These are phyloP conservation scores for Lojkania enalia DNA, from an alignment of 2,329 filamentous ascomycete genomes.

Conservation along the genomic window DNA sequence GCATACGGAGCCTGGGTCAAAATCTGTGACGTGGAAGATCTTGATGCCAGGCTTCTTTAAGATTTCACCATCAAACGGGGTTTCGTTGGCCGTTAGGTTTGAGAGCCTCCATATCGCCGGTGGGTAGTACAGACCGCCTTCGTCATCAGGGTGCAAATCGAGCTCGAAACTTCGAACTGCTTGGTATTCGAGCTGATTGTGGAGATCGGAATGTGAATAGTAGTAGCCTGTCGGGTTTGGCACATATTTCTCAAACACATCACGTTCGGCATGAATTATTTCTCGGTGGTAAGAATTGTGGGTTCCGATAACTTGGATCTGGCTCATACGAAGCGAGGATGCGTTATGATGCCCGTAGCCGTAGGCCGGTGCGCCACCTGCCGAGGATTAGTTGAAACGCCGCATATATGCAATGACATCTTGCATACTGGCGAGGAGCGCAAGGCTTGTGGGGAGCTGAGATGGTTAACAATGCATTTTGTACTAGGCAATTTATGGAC, in stretches of 20 bases:
- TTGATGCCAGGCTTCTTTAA: conserved; percentile 52
- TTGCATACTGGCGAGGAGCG: conserved; percentile 3
- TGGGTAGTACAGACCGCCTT: conserved; percentile 53
- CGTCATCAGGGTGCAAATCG: conserved; percentile 54
- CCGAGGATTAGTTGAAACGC: background rate
- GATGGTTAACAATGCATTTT: too few relatives aligned
- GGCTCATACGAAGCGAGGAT: conserved; percentile 57
- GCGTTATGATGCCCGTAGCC: conserved; percentile 11
- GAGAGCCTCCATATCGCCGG: conserved; percentile 50
- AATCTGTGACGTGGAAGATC: conserved; percentile 56
- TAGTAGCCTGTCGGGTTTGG: conserved; percentile 48
- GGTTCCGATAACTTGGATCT: conserved; percentile 56
- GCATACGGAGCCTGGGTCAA: conserved; percentile 53
- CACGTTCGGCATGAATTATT: conserved; percentile 47
- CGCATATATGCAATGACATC: background rate
- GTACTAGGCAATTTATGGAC: too few relatives aligned
- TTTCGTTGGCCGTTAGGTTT: conserved; percentile 45
- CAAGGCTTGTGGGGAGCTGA: conserved; percentile 4
- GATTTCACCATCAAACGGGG: conserved; percentile 45
- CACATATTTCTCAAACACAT: conserved; percentile 46
- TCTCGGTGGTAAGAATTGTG: conserved; percentile 59
- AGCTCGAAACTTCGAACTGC: conserved; percentile 54
- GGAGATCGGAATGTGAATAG: conserved; percentile 53
- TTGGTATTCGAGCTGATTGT: conserved; percentile 52
- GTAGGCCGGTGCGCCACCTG: background rate